Evolutionary conservation across 1,284 basidiomycete species (phyloP).

Genomic region (Rhodotorula sp.): DNA sequence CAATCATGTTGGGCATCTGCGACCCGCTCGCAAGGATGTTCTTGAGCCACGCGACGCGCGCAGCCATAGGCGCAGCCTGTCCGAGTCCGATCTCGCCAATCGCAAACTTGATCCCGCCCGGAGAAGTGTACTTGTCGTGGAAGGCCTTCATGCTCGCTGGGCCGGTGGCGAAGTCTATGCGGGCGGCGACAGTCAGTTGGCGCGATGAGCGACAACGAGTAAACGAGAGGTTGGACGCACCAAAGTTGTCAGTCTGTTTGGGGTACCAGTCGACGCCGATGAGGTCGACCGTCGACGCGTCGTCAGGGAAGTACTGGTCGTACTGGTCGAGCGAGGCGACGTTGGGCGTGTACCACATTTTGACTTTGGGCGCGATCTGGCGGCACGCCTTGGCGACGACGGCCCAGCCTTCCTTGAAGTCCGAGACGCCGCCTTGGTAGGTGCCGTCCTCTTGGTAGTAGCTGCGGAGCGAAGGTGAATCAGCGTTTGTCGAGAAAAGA

Average conservation of each 20-base stretch:
- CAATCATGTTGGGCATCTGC: conserved; percentile 44
- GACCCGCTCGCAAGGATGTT: conserved; percentile 38
- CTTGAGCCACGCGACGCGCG: conserved; percentile 45
- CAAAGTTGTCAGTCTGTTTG: conserved; percentile 24
- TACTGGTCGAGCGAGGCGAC: conserved; percentile 41
- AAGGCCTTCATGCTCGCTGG: conserved; percentile 48
- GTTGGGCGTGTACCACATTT: conserved; percentile 46
- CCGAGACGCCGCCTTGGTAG: conserved; percentile 43
- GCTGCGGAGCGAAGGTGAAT: conserved; percentile 23
- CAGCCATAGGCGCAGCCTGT: conserved; percentile 32
- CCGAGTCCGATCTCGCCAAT: conserved; percentile 49
- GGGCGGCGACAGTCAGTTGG: too few species aligned
- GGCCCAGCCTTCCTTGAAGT: conserved; percentile 49
- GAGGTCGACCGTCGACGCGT: conserved; percentile 45
- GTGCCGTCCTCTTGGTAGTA: conserved; percentile 44
- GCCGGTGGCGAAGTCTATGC: conserved; percentile 31
- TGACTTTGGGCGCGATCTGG: conserved; percentile 46
- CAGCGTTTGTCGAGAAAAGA: neutral
- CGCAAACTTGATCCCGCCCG: conserved; percentile 44
- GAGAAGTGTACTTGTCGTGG: conserved; percentile 47
- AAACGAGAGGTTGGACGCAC: neutral
- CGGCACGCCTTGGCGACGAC: conserved; percentile 45
- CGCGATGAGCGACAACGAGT: too few species aligned
- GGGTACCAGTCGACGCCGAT: conserved; percentile 48
- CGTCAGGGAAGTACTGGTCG: conserved; percentile 44